These are phyloP conservation scores for Suhomyces chickasaworum DNA, from an alignment of 1,139 yeast genomes.

Conservation along the genomic window DNA sequence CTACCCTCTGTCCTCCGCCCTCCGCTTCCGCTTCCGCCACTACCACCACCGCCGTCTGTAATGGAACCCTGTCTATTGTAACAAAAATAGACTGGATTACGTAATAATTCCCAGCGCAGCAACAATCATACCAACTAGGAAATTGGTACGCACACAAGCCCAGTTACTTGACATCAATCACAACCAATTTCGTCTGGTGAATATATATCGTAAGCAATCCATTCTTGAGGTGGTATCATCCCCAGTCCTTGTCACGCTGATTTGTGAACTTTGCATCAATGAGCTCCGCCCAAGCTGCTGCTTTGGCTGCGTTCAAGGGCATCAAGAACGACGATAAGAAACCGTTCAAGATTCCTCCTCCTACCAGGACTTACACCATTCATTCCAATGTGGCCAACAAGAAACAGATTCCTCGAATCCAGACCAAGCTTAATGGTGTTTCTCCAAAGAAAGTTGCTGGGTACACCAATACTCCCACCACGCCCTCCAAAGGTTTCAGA, in stretches of 20 bases:
- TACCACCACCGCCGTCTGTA: background rate
- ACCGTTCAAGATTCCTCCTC: conserved; percentile 12
- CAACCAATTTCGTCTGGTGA: background rate
- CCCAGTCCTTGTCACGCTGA: background rate
- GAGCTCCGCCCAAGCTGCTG: conserved; percentile 25
- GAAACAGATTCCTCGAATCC: conserved; percentile 7
- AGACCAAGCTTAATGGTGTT: conserved; percentile 6
- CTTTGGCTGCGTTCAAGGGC: conserved; percentile 25
- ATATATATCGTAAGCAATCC: background rate
- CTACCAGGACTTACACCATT: conserved; percentile 3
- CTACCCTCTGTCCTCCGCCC: too few species aligned
- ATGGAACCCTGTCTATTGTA: background rate
- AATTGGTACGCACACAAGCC: conserved; percentile 3
- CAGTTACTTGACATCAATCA: background rate
- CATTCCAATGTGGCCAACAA: background rate
- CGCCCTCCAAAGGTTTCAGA: background rate
- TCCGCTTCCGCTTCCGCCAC: background rate
- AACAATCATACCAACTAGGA: conserved; percentile 2
- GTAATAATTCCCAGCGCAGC: background rate
- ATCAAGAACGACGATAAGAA: conserved; percentile 14
- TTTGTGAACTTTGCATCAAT: conserved; percentile 1
- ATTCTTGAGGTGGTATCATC: background rate
- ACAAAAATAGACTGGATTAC: background rate
- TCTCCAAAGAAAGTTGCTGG: conserved; percentile 6
- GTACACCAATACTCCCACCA: background rate